Conservation (phyloP, 148 eudicot species). For the Dysphania ambrosioides region DNA sequence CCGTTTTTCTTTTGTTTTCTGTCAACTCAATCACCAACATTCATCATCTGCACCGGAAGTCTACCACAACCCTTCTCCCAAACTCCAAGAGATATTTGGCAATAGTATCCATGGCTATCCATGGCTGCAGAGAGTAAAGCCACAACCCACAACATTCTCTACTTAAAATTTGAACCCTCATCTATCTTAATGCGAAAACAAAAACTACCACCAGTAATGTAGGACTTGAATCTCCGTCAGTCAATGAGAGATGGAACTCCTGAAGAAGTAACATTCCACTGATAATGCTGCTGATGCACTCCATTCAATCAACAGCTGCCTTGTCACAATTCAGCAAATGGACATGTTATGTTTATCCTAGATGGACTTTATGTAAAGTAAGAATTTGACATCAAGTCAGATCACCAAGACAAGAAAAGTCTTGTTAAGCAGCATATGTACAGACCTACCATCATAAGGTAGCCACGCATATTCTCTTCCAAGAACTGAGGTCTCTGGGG, state of each 20-base stretch:
- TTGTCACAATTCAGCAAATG: not conserved
- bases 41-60: too few species aligned
- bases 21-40: too few species aligned
- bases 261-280: not conserved
- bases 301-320: not conserved
- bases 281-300: not conserved
- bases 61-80: too few species aligned
- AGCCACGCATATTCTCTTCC: too few species aligned
- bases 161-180: not conserved
- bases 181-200: not conserved
- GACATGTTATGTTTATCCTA: not conserved
- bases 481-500: too few species aligned
- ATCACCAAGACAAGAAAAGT: too few species aligned
- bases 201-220: not conserved
- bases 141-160: not conserved
- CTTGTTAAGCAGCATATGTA: too few species aligned
- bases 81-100: not conserved
- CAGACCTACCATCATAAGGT: too few species aligned
- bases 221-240: not conserved
- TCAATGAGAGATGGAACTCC: not conserved
- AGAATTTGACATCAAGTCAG: too few species aligned
- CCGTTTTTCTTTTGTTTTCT: too few species aligned
- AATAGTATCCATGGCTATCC: not conserved
- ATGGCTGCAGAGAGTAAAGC: too few species aligned
- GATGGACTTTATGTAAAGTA: not conserved